Percentiles rank a stretch among this genome's conserved stretches.
Conservation (phyloP, 2,329 filamentous ascomycete species). For the Curvularia sp. region DNA sequence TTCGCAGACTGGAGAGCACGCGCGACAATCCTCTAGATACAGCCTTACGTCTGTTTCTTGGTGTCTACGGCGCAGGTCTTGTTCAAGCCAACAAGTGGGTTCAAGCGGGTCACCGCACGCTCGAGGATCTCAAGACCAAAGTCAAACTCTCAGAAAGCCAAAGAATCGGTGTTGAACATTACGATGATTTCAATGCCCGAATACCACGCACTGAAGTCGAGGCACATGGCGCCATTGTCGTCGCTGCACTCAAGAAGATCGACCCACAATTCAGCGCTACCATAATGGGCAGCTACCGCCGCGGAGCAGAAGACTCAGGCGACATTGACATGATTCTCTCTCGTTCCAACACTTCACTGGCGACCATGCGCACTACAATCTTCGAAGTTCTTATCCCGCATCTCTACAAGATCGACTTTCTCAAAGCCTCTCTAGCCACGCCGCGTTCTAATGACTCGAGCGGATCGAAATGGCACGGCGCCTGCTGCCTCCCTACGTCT, state of each 20-base stretch:
- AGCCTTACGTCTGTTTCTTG: slow-evolving; percentile 72
- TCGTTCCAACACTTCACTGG: slow-evolving; percentile 62
- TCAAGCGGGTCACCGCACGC: slow-evolving; percentile 73
- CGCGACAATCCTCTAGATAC: slow-evolving; percentile 70
- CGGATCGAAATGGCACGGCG: slow-evolving; percentile 88
- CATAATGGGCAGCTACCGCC: slow-evolving; percentile 83
- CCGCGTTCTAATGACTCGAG: slow-evolving; percentile 55
- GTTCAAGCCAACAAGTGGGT: slow-evolving; percentile 78
- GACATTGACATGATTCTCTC: slow-evolving; percentile 90
- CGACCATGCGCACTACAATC: slow-evolving; percentile 67
- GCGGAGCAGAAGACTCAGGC: slow-evolving; percentile 75
- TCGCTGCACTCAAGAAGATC: slow-evolving; percentile 62
- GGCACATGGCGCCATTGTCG: slow-evolving; percentile 71
- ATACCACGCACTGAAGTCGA: slow-evolving; percentile 81
- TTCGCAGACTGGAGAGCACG: slow-evolving; percentile 76
- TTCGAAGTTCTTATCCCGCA: slow-evolving; percentile 68
- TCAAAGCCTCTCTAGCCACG: slow-evolving; percentile 73
- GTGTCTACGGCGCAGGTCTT: slow-evolving; percentile 80
- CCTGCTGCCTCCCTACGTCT: slow-evolving; percentile 70
- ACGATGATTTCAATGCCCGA: slow-evolving; percentile 77
- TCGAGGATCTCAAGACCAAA: slow-evolving; percentile 71
- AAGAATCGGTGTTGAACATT: slow-evolving; percentile 77
- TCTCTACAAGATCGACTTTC: slow-evolving; percentile 68
- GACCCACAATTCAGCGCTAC: slow-evolving; percentile 73
- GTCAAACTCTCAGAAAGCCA: slow-evolving; percentile 74